These are phyloP conservation scores for Suillus subaureus DNA, from an alignment of 768 basidiomycete genomes.

Conservation along the genomic window DNA sequence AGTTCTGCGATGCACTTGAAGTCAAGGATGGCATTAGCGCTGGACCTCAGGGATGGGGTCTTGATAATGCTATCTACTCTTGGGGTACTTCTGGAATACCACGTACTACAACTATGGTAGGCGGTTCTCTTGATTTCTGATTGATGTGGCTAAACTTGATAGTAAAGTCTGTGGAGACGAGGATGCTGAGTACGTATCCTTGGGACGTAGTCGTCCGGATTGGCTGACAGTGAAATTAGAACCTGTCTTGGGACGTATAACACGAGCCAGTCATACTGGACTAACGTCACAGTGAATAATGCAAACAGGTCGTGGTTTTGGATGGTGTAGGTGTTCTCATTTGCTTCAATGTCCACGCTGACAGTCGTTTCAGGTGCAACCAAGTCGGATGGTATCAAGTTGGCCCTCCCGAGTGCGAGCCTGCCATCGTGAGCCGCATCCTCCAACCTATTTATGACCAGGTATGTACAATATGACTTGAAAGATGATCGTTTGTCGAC, in stretches of 20 bases:
- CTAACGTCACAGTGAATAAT: slow-evolving; percentile 59
- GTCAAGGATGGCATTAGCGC: slow-evolving; percentile 46
- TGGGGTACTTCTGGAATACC: slow-evolving; percentile 63
- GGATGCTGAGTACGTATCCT: slow-evolving; percentile 48
- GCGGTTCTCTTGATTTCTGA: slow-evolving; percentile 10
- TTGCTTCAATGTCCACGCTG: slow-evolving; percentile 4
- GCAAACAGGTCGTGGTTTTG: slow-evolving; percentile 66
- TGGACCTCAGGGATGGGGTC: slow-evolving; percentile 56
- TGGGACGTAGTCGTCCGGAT: not conserved
- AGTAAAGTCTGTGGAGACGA: slow-evolving; percentile 51
- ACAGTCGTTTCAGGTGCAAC: slow-evolving; percentile 53
- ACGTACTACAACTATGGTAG: slow-evolving; percentile 52
- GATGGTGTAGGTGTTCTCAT: slow-evolving; percentile 52
- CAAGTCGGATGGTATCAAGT: slow-evolving; percentile 59
- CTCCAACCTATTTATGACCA: slow-evolving; percentile 32
- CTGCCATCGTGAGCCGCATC: slow-evolving; percentile 37
- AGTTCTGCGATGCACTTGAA: slow-evolving; percentile 43
- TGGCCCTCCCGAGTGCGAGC: slow-evolving; percentile 39
- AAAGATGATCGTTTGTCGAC: not conserved
- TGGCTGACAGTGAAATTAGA: slow-evolving; percentile 40
- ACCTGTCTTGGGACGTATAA: slow-evolving; percentile 47
- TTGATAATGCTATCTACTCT: slow-evolving; percentile 57
- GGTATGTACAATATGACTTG: slow-evolving; percentile 18
- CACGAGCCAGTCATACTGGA: slow-evolving; percentile 44
- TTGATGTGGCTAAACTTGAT: slow-evolving; percentile 1